Evolutionary conservation across 2,329 filamentous ascomycete genomes (phyloP).

Genomic region (Paecilomyces variotii): DNA sequence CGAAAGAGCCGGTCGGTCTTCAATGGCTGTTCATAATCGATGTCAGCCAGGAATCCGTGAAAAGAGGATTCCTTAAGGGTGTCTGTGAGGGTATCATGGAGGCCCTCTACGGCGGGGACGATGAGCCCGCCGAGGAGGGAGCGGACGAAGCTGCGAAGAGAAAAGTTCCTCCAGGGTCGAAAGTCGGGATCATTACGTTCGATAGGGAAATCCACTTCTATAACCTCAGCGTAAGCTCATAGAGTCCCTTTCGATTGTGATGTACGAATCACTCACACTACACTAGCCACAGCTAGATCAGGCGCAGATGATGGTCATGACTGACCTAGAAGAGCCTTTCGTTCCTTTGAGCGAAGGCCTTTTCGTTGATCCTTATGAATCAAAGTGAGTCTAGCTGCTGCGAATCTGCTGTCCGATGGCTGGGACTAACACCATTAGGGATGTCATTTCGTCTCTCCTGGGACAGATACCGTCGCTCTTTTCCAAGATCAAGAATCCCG

Average conservation of each 20-base stretch:
- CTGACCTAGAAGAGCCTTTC: conserved; percentile 93
- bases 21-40: conserved; percentile 89
- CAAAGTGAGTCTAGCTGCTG: conserved; percentile 48
- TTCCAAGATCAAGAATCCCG: conserved; percentile 77
- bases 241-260: not conserved
- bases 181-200: conserved; percentile 90
- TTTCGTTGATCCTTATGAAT: conserved; percentile 90
- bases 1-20: conserved; percentile 80
- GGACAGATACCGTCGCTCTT: conserved; percentile 78
- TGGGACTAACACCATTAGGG: conserved; percentile 31
- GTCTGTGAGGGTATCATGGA: conserved; percentile 83
- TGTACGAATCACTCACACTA: conserved; percentile 17
- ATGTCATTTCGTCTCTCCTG: conserved; percentile 81
- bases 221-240: conserved; percentile 66
- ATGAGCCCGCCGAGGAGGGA: conserved; percentile 46
- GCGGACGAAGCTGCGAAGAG: conserved; percentile 44
- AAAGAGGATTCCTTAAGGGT: conserved; percentile 81
- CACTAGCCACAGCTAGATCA: conserved; percentile 63
- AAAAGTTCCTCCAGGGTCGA: conserved; percentile 66
- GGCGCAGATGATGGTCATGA: conserved; percentile 98
- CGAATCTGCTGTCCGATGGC: not conserved
- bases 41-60: conserved; percentile 82
- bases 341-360: conserved; percentile 83
- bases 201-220: conserved; percentile 98
- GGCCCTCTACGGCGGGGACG: conserved; percentile 68